Evolutionary conservation across 2,329 filamentous ascomycete species (phyloP), one percentile per base, ranked within the genome.

Genomic region (Chalaropsis thielavioides): DNA sequence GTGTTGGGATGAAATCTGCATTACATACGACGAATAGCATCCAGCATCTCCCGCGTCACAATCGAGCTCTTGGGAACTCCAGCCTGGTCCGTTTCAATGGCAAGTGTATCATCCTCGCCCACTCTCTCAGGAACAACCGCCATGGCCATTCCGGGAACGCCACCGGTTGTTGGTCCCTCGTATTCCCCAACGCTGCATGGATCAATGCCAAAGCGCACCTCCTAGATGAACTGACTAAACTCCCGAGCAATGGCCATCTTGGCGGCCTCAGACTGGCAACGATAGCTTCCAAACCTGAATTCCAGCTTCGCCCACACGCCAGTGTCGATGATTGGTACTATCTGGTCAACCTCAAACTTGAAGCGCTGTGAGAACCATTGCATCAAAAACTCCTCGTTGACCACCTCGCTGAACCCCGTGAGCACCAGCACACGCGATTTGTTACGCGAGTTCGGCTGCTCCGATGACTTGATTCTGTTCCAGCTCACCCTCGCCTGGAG

Each of bases 261-360:
- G 0, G 77, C 80, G 62, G 78, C 75, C 72, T 81, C 76, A 0
- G 80, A 75, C 74, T 84, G 81, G 71, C 78, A 81, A 0, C 80
- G 76, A 66, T 76, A 83, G 64, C 80, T 82, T 0, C 79, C 80
- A 68, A 84, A 84, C 11, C 77, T 75, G 68, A 78, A 81, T 73
- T 83, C 80, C 15, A 80, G 68, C 1, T 77, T 74, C 0, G 70
- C 69, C 24, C 73, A 71, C 0, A 68, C 67, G 0, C 67, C 68
- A 1, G 68, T 71, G 31, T 68, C 65, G 43, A 72, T 69, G 22
- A 77, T 71, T 19, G 71, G 69, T 2, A 72, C 68, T 63, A 80
- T 71, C 60, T 72, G 69, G 67, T 83, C 81, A 7, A 79, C 66
- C 69, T 83, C 74, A 68, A 78, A 83, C 1, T 72, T 71, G 64